These are phyloP conservation scores for Didymella pomorum DNA, from an alignment of 2,329 filamentous ascomycete genomes.

Conservation along the genomic window DNA sequence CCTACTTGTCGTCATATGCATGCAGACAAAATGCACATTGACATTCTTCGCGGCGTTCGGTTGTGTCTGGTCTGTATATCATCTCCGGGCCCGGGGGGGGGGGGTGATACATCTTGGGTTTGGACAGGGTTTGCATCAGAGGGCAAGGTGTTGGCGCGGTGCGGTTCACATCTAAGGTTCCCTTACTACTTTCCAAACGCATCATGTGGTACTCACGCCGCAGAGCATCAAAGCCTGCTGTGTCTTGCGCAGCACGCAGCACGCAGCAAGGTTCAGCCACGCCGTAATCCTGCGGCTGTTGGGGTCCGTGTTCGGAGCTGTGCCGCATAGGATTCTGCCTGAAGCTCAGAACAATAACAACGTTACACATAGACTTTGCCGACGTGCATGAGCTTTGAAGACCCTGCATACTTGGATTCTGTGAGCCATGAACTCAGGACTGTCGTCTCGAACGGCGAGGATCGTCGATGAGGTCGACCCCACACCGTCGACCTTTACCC, in stretches of 20 bases:
- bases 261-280: neutral
- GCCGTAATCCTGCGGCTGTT: neutral
- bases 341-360: conserved; percentile 35
- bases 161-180: conserved; percentile 13
- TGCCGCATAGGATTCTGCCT: conserved; percentile 7
- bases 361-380: neutral
- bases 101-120: neutral
- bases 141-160: conserved; percentile 8
- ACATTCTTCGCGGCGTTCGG: conserved; percentile 18
- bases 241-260: neutral
- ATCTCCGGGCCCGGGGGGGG: neutral
- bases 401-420: neutral
- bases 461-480: neutral
- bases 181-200: neutral
- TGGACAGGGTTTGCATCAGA: conserved; percentile 10
- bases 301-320: conserved; percentile 2
- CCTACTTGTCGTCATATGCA: neutral
- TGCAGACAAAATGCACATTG: neutral
- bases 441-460: neutral
- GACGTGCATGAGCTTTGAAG: neutral
- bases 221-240: neutral
- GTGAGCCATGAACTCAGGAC: neutral
- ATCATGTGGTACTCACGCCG: neutral
- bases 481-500: neutral
- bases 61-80: neutral